Evolutionary conservation across 768 basidiomycete species (phyloP).

Genomic region (Roridomyces roridus): DNA sequence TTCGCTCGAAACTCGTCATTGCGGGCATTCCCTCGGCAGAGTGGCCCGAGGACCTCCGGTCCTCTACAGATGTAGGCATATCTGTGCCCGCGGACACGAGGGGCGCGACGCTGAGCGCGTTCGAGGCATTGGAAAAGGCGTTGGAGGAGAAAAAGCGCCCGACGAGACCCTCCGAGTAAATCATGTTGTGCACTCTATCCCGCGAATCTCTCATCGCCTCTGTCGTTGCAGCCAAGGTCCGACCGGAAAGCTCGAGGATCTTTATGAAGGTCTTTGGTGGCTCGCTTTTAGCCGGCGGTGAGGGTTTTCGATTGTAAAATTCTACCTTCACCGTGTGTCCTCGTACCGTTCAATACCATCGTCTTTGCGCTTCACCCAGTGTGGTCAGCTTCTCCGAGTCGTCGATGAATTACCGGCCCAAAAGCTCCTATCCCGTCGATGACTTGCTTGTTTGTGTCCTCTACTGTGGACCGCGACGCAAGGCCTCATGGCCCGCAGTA

Average conservation of each 20-base stretch:
- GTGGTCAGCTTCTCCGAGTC: no score
- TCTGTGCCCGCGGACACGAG: slow-evolving; percentile 28
- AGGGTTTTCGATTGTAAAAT: no score
- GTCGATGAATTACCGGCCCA: no score
- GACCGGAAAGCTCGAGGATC: slow-evolving; percentile 23
- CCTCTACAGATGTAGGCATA: slow-evolving; percentile 13
- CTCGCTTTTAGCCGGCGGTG: slow-evolving; percentile 13
- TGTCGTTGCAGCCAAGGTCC: background rate
- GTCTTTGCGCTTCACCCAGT: no score
- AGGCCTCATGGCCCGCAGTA: no score
- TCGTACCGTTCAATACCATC: no score
- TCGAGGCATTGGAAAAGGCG: slow-evolving; percentile 72
- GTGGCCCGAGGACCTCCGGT: slow-evolving; percentile 69
- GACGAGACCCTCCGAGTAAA: background rate
- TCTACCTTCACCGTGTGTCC: no score
- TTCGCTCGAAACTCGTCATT: slow-evolving; percentile 56
- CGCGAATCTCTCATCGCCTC: background rate
- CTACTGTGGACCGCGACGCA: no score
- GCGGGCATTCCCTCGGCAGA: slow-evolving; percentile 57
- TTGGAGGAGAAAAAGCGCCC: slow-evolving; percentile 52
- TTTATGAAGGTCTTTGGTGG: slow-evolving; percentile 51
- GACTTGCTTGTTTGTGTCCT: no score
- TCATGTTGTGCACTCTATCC: no score
- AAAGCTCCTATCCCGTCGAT: no score
- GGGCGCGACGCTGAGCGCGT: slow-evolving; percentile 61